Base-by-base conservation (phyloP, 2,329 filamentous ascomycete species). In the Aspergillus aculeatus region DNA sequence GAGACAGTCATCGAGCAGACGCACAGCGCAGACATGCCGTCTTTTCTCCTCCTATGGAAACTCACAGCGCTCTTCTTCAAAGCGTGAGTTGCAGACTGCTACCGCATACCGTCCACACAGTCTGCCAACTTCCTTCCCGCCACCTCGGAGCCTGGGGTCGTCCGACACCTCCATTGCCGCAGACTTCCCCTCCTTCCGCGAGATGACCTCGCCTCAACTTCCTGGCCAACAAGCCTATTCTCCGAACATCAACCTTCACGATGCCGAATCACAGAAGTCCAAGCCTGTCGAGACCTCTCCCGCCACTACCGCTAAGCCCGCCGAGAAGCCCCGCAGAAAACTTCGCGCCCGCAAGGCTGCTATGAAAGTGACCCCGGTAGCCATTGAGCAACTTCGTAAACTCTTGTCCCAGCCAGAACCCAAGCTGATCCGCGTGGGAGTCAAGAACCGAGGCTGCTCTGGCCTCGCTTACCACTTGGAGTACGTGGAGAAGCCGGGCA, bases 381-480 rank as follows among this genome's bases (percentile, higher is more conserved):
- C 95, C 0, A 89, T 96, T 2, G 82, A 87, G 50, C 92, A 96
- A 69, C 82, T 99, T 35, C 86, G 86, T 59, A 82, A 84, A 19
- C 79, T 99, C 41, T 84, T 97, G 6, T 86, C 93, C 62, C 89
- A 92, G 69, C 95, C 95, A 0, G 87, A 95, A 26, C 92, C 93
- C 2, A 96, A 96, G 79, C 83, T 96, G 65, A 96, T 99, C 75
- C 89, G 95, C 69, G 91, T 99, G 5, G 93, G 95, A 12, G 95
- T 98, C 62, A 92, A 89, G 76, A 97, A 96, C 77, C 86, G 92
- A 65, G 95, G 95, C 10, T 99, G 95, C 77, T 97, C 92, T 55
- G 95, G 95, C 16, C 80, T 98, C 66, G 89, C 93, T 32, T 99
- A 99, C 75, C 87, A 97, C 72, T 81, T 99, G 29, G 93, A 98